These are phyloP conservation scores for Oryza glaberrima DNA, from an alignment of 176 grass and related monocot genomes.

Conservation along the genomic window DNA sequence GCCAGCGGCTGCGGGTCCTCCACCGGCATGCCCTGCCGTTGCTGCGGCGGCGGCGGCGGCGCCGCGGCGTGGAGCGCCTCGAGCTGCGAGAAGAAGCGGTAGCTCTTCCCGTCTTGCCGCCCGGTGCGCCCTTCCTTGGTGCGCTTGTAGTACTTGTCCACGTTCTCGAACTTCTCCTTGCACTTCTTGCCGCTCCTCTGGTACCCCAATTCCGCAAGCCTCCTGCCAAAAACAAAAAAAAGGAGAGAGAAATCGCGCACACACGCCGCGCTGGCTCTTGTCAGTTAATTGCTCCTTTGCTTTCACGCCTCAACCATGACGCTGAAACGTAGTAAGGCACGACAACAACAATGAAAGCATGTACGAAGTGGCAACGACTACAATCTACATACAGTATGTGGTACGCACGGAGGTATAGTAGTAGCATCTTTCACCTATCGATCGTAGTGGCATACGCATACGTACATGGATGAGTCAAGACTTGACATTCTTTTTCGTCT, in stretches of 20 bases:
- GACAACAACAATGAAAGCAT: neutral
- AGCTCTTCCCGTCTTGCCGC: constrained; percentile 90
- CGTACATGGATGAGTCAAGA: constrained; percentile 20
- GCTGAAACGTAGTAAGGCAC: constrained; percentile 11
- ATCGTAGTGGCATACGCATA: neutral
- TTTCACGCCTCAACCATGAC: constrained; percentile 40
- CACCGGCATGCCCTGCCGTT: neutral
- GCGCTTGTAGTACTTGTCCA: constrained; percentile 99
- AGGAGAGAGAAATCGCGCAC: neutral
- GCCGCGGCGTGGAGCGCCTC: constrained; percentile 67
- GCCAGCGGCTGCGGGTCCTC: constrained; percentile 16
- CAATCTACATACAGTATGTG: neutral
- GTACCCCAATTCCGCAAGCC: constrained; percentile 83
- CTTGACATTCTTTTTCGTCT: constrained; percentile 15
- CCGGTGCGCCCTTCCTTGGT: constrained; percentile 90
- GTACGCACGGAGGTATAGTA: neutral
- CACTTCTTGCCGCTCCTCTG: constrained; percentile 88
- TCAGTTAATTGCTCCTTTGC: constrained; percentile 32
- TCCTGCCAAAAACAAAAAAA: constrained; percentile 50
- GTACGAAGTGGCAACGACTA: neutral
- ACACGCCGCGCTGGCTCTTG: neutral
- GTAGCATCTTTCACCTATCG: constrained; percentile 31
- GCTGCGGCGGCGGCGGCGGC: neutral
- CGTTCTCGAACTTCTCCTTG: constrained; percentile 99
- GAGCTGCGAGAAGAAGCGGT: constrained; percentile 86